Evolutionary conservation across 1,284 basidiomycete genomes (phyloP), one percentile per base, ranked within the genome.

Genomic region (Neonothopanus nambi): DNA sequence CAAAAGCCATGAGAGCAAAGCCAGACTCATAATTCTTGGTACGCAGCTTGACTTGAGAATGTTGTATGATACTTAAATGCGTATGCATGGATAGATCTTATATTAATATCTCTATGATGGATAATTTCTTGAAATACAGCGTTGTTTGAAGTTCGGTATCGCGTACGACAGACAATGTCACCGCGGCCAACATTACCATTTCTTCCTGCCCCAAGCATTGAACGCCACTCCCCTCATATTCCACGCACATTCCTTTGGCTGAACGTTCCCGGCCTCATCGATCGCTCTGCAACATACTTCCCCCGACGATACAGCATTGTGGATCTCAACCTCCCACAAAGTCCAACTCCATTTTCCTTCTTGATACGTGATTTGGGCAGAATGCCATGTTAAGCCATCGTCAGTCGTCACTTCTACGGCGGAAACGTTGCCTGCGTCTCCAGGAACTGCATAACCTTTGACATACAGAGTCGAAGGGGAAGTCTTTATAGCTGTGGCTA

Each of bases 291-390:
- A 74, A 39, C 70, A 67, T 12, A 76, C 67, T 15, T 64, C 65
- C 2, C 76, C 76, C 17, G 55, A 65, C 28, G 61, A 60, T 5
- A 56, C 67, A 18, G 66, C 63, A 51, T 62, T 65, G 11, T 68
- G 60, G 12, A 85, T 38, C 35, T 73, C 70, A 3, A 63, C 71
- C 62, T 86, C 81, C 85, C 85, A 87, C 24, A 87, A 63, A 7
- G 82, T 79, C 85, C 85, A 88, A 62, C 84, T 86, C 84, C 85
- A 87, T 59, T 64, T 74, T 3, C 83, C 83, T 48, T 81, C 72
- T 57, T 82, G 82, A 59, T 87, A 87, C 0, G 73, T 81, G 57
- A 86, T 80, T 20, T 64, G 65, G 15, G 80, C 78, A 7, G 70
- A 64, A 38, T 67, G 63, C 85, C 84, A 87, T 12, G 73, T 73